Evolutionary conservation across 2,329 filamentous ascomycete genomes (phyloP), one percentile per base, ranked within the genome.

Genomic region (Basipetospora sp.): DNA sequence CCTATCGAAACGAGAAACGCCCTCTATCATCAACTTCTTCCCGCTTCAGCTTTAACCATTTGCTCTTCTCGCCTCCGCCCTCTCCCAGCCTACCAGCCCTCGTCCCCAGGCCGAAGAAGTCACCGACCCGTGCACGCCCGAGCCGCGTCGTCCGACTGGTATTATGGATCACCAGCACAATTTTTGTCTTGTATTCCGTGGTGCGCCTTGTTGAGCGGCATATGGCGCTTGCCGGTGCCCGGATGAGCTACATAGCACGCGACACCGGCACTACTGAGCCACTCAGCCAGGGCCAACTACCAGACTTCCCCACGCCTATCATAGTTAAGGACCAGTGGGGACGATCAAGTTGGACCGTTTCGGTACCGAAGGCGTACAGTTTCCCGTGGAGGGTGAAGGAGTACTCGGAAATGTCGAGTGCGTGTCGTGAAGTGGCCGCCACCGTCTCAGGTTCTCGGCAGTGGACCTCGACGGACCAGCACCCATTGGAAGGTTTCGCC

Each of bases 261-360:
- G 31, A 34, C 18, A 39, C 9, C 15, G 13, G 56, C 54, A 30
- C 32, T 14, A 61, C 69, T 33, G 60, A 72, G 48, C 75, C 83
- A 65, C 69, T 81, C 6, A 71, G 67, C 27, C 74, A 74, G 42
- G 69, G 75, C 43, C 63, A 63, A 30, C 55, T 85, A n/a, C 81
- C 82, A 0, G 67, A 78, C 19, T 75, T 81, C 43, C 77, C 83
- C 0, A 80, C 78, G 1, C 80, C 82, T 0, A 66, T 90, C 15
- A 67, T 83, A 5, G 64, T 87, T 32, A 71, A 67, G 11, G 80
- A 86, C 55, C 59, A 63, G 18, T 62, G 65, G 31, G 80, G 79
- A 3, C 69, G 66, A 36, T 63, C 74, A 9, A 78, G 71, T 52
- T 92, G 85, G 85, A 90, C 84, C 0, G 71, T 92, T 9, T 85